Conservation (phyloP, 805 yeast species). For the Candida parachauliodes region DNA sequence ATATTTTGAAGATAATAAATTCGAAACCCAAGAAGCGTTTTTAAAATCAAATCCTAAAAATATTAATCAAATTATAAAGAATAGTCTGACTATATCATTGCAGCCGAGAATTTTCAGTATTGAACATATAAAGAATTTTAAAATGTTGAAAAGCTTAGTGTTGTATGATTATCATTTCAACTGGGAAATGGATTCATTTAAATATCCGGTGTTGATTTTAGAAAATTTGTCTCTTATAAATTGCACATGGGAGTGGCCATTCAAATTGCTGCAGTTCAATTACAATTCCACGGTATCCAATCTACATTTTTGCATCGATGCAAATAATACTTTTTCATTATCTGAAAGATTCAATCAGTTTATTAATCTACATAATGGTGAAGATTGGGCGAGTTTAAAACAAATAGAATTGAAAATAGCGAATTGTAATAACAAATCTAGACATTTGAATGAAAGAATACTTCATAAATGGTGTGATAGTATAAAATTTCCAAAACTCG, state of each 20-base stretch:
- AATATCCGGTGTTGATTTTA: slow-evolving; percentile 15
- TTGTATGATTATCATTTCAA: slow-evolving; percentile 42
- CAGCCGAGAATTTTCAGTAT: slow-evolving; percentile 37
- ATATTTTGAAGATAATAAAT: slow-evolving; percentile 21
- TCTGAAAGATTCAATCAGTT: slow-evolving; percentile 37
- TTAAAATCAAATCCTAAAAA: slow-evolving; percentile 15
- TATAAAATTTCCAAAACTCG: slow-evolving; percentile 11
- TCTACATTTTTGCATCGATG: slow-evolving; percentile 23
- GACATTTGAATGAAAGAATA: slow-evolving; percentile 4
- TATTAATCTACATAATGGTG: slow-evolving; percentile 18
- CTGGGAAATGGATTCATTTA: slow-evolving; percentile 29
- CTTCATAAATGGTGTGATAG: slow-evolving; percentile 10
- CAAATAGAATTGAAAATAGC: slow-evolving; percentile 2
- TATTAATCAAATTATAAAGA: slow-evolving; percentile 9
- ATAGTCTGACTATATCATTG: slow-evolving; percentile 4
- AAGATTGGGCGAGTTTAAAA: slow-evolving; percentile 10
- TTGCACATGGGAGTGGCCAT: slow-evolving; percentile 60
- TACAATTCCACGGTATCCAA: slow-evolving; percentile 17
- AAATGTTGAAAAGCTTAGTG: slow-evolving; percentile 26
- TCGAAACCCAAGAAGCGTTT: slow-evolving; percentile 14
- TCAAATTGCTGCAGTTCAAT: slow-evolving; percentile 38
- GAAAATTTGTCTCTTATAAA: slow-evolving; percentile 30
- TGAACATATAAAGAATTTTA: slow-evolving; percentile 40
- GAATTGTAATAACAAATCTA: neutral
- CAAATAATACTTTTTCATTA: slow-evolving; percentile 29